Conservation (phyloP, 257 asterid species). For the Jacaranda mimosifolia region DNA sequence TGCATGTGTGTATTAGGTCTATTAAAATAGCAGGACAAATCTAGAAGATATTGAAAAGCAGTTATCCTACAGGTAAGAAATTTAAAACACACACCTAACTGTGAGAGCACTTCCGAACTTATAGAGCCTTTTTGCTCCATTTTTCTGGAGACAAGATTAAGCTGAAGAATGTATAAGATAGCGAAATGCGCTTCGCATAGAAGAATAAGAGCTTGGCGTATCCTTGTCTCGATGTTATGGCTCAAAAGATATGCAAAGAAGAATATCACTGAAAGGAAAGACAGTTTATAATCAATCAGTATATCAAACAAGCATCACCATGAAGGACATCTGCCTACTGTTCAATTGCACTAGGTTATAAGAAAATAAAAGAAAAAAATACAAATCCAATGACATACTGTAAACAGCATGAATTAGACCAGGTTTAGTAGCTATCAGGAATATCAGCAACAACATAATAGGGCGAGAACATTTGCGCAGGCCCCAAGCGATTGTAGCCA, state of each 20-base stretch:
- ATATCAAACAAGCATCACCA: constrained; percentile 30
- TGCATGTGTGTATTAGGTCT: constrained; percentile 6
- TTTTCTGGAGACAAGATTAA: constrained; percentile 74
- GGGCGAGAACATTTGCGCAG: constrained; percentile 95
- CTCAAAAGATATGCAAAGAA: constrained; percentile 88
- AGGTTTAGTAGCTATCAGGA: constrained; percentile 91
- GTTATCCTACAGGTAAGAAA: constrained; percentile 37
- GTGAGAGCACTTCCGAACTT: constrained; percentile 73
- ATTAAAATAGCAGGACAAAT: constrained; percentile 15
- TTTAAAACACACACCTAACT: constrained; percentile 74
- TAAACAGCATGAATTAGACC: constrained; percentile 94
- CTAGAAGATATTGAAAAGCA: constrained; percentile 29
- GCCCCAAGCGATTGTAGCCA: constrained; percentile 99
- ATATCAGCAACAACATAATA: constrained; percentile 84
- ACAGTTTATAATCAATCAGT: constrained; percentile 44
- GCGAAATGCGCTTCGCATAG: constrained; percentile 96
- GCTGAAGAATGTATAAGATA: constrained; percentile 85
- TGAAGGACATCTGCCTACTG: constrained; percentile 21
- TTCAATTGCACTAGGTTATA: constrained; percentile 27
- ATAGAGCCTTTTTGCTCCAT: constrained; percentile 73
- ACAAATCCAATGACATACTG: constrained; percentile 59
- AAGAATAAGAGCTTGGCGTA: constrained; percentile 87
- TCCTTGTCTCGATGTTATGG: constrained; percentile 73
- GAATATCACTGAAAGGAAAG: constrained; percentile 84
- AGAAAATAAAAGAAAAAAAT: neutral